Conservation (phyloP, 495 filamentous ascomycete species). For the Podospora conica region DNA sequence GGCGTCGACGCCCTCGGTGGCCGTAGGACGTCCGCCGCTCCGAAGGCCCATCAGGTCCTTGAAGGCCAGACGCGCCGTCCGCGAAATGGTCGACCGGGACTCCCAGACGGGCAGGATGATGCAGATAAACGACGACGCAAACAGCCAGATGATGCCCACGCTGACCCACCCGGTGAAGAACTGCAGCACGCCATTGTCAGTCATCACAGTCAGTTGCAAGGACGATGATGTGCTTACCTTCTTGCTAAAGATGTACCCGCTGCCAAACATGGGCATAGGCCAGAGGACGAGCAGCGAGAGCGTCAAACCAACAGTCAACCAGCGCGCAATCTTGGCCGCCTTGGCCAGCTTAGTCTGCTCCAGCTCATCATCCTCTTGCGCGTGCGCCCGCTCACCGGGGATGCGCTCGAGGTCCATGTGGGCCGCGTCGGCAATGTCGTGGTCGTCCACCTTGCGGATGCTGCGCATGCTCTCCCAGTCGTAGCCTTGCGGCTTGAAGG, state of each 20-base stretch:
- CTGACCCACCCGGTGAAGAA: constrained; percentile 12
- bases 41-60: constrained; percentile 5
- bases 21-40: background rate
- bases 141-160: constrained; percentile 12
- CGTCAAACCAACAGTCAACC: background rate
- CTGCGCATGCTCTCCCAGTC: constrained; percentile 9
- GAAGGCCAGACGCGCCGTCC: background rate
- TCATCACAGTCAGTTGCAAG: background rate
- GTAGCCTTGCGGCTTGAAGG: constrained; percentile 9
- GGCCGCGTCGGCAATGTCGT: constrained; percentile 4
- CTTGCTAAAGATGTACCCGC: constrained; percentile 11
- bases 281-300: constrained; percentile 5
- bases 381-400: background rate
- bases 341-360: constrained; percentile 6
- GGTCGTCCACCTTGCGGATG: constrained; percentile 10
- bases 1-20: constrained; percentile 1
- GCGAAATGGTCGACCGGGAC: constrained; percentile 4
- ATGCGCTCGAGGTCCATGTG: constrained; percentile 6
- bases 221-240: background rate
- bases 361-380: background rate
- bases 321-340: constrained; percentile 10
- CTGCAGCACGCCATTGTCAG: background rate
- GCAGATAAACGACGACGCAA: background rate
- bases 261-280: constrained; percentile 12
- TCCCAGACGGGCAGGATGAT: background rate